phyloP scores from a whole-genome alignment of 2,329 filamentous ascomycete genomes.

The Nigrospora osmanthi region DNA sequence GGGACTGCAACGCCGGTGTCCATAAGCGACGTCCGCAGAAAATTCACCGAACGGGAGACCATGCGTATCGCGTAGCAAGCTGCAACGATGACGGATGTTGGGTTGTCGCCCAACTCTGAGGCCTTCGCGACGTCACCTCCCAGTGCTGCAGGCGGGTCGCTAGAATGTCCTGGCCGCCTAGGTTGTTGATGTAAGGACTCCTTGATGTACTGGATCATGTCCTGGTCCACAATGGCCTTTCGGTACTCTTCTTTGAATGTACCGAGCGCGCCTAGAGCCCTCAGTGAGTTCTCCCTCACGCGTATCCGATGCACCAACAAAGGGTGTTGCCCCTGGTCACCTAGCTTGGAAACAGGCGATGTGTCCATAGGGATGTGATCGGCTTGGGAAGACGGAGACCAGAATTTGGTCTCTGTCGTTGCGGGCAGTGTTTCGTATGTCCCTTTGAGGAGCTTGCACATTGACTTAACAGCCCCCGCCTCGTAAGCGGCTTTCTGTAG shows the following conservation, averaged over 20 bases:
- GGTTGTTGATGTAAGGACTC: slow-evolving; percentile 62
- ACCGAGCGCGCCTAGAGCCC: slow-evolving; percentile 74
- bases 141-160: slow-evolving; percentile 28
- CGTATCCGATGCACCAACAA: slow-evolving; percentile 61
- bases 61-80: slow-evolving; percentile 77
- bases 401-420: slow-evolving; percentile 21
- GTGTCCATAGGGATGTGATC: slow-evolving; percentile 23
- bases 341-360: slow-evolving; percentile 40
- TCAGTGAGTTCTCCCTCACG: slow-evolving; percentile 67
- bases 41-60: slow-evolving; percentile 75
- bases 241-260: slow-evolving; percentile 77
- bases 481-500: slow-evolving; percentile 81
- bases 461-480: slow-evolving; percentile 36
- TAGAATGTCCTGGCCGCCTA: slow-evolving; percentile 36
- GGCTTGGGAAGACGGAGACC: slow-evolving; percentile 23
- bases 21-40: slow-evolving; percentile 77
- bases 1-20: slow-evolving; percentile 77
- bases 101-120: slow-evolving; percentile 61
- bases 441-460: slow-evolving; percentile 40
- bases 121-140: slow-evolving; percentile 18
- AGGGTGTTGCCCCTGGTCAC: slow-evolving; percentile 52
- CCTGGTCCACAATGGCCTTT: slow-evolving; percentile 73
- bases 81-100: slow-evolving; percentile 69
- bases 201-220: slow-evolving; percentile 73
- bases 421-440: slow-evolving; percentile 38